These are phyloP conservation scores for Crithidia fasciculata DNA, from an alignment of 208 protist species.

Conservation along the genomic window DNA sequence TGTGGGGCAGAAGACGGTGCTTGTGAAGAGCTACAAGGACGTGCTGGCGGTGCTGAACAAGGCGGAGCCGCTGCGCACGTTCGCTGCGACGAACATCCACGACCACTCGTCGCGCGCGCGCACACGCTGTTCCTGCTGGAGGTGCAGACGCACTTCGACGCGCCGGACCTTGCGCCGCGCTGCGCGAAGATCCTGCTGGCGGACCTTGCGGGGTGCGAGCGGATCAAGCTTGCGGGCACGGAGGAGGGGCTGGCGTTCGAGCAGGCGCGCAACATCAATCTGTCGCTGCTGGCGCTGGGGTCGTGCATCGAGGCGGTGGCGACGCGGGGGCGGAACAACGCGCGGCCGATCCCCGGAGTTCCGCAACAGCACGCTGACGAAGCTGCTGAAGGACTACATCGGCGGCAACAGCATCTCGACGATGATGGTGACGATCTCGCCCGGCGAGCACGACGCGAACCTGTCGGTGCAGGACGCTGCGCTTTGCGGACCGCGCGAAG, in stretches of 20 bases:
- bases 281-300: slow-evolving; percentile 79
- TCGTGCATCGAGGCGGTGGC: slow-evolving; percentile 85
- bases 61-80: slow-evolving; percentile 87
- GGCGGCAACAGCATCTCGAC: slow-evolving; percentile 86
- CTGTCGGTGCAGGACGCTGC: slow-evolving; percentile 85
- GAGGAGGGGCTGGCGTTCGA: slow-evolving; percentile 76
- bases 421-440: slow-evolving; percentile 83
- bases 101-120: slow-evolving; percentile 80
- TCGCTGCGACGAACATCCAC: slow-evolving; percentile 89
- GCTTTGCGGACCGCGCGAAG: slow-evolving; percentile 88
- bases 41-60: slow-evolving; percentile 81
- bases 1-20: slow-evolving; percentile 77
- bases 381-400: slow-evolving; percentile 87
- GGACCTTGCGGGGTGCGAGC: slow-evolving; percentile 85
- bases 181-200: slow-evolving; percentile 75
- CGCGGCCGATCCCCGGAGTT: slow-evolving; percentile 71
- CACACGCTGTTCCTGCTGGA: slow-evolving; percentile 87
- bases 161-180: slow-evolving; percentile 56
- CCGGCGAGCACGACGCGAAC: slow-evolving; percentile 66
- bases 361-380: slow-evolving; percentile 86
- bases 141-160: slow-evolving; percentile 72
- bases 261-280: slow-evolving; percentile 87
- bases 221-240: slow-evolving; percentile 78
- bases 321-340: slow-evolving; percentile 42
- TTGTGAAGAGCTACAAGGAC: slow-evolving; percentile 82